Percentiles rank a stretch among this genome's conserved stretches.
phyloP scores from a whole-genome alignment of 306 rosid genomes.

The Betula pendula region DNA sequence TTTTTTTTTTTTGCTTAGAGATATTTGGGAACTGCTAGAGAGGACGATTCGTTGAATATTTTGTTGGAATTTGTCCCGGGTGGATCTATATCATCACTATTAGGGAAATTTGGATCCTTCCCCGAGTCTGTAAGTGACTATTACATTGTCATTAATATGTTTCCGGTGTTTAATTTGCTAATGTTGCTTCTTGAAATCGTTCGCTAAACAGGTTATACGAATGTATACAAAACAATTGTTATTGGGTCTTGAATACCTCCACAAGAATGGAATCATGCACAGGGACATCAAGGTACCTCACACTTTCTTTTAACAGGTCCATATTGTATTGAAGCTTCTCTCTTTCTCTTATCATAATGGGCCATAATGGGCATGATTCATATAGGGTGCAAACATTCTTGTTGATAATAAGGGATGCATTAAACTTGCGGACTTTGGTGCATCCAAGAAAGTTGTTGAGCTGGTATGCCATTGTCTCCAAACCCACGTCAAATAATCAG shows the following conservation, averaged over 20 bases:
- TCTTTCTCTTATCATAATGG: slow-evolving; percentile 3
- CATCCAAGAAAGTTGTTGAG: slow-evolving; percentile 95
- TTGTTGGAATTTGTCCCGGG: slow-evolving; percentile 93
- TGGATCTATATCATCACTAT: slow-evolving; percentile 84
- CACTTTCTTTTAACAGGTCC: slow-evolving; percentile 9
- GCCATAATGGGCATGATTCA: slow-evolving; percentile 28
- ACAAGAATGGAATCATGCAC: slow-evolving; percentile 82
- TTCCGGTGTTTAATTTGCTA: slow-evolving; percentile 2
- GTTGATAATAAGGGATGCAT: slow-evolving; percentile 96
- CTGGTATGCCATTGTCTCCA: slow-evolving; percentile 51
- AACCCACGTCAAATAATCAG: slow-evolving; percentile 21
- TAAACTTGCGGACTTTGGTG: slow-evolving; percentile 96
- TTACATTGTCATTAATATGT: slow-evolving; percentile 4
- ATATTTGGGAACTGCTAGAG: slow-evolving; percentile 91
- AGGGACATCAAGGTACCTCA: slow-evolving; percentile 80
- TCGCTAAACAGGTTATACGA: slow-evolving; percentile 64
- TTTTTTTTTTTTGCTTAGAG: slow-evolving; percentile 43
- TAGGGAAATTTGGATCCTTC: slow-evolving; percentile 92
- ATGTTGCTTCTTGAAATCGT: slow-evolving; percentile 6
- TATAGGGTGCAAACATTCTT: slow-evolving; percentile 93
- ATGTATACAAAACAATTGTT: slow-evolving; percentile 83
- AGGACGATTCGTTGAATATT: slow-evolving; percentile 79
- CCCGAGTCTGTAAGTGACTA: slow-evolving; percentile 80
- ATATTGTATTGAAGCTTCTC: neutral
- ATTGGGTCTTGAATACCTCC: slow-evolving; percentile 90